phyloP scores from a whole-genome alignment of 495 filamentous ascomycete species.

The Ascodesmis nigricans region DNA sequence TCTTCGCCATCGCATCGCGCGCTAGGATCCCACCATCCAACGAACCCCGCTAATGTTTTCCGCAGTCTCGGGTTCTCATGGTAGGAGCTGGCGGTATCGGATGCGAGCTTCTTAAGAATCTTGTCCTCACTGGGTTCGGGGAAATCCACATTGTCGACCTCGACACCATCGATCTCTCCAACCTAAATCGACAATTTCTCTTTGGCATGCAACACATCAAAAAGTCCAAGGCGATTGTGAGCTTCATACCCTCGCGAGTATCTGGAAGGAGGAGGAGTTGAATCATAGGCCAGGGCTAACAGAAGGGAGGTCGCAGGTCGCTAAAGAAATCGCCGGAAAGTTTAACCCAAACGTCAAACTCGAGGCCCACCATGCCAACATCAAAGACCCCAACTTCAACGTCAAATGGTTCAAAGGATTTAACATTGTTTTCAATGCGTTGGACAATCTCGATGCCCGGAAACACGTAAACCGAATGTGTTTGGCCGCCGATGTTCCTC shows the following conservation, averaged over 20 bases:
- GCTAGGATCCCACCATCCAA: background rate
- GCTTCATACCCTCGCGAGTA: conserved; percentile 20
- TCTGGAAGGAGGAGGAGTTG: too few species aligned
- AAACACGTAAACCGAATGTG: conserved; percentile 98
- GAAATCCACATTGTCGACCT: conserved; percentile 93
- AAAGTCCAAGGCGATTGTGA: conserved; percentile 81
- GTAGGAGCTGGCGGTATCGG: conserved; percentile 95
- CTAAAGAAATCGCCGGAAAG: conserved; percentile 71
- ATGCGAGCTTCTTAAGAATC: conserved; percentile 93
- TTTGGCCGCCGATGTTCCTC: conserved; percentile 64
- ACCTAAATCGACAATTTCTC: conserved; percentile 93
- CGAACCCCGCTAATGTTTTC: conserved; percentile 4
- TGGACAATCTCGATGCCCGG: conserved; percentile 87
- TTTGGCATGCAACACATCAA: conserved; percentile 97
- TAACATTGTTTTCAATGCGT: conserved; percentile 77
- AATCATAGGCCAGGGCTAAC: conserved; percentile 21
- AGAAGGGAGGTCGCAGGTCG: conserved; percentile 37
- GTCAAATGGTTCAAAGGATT: conserved; percentile 76
- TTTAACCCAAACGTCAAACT: conserved; percentile 85
- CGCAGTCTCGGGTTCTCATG: conserved; percentile 72
- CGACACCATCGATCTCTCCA: conserved; percentile 94
- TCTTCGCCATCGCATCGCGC: too few species aligned
- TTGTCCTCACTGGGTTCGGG: conserved; percentile 80
- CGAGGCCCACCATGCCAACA: conserved; percentile 80
- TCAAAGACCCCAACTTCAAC: conserved; percentile 81